Base-by-base conservation (phyloP, 1,284 basidiomycete genomes). In the Fomitopsis pinicola region DNA sequence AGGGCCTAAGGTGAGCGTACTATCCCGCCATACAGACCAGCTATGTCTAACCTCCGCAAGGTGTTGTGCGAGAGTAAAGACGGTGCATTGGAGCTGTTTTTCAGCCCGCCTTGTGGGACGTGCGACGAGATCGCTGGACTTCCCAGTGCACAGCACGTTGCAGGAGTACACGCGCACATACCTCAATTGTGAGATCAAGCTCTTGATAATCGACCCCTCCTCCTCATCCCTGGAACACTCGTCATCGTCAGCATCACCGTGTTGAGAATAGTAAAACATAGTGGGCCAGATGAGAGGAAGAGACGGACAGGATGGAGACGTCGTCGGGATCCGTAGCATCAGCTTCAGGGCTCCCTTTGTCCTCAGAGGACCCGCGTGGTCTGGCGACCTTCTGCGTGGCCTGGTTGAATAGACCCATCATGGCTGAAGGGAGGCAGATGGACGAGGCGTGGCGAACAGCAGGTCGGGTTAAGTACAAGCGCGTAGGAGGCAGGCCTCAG, bases 121-220 rank as follows among this genome's bases (percentile, higher is more conserved):
- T 9, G 28, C 26, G 48, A 33, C 28, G 26, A 44, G 40, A 56
- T 30, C 40, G 40, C 42, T 36, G 19, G 15, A n/a, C 38, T 42
- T 56, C 30, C 36, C 42, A 44, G 55, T 38, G 42, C 26, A 28
- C 55, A 56, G 40, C 40, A 28, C 42, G 40, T 35, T 33, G 28
- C 33, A 9, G 36, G 46, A 60, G 54, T 35, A 33, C 28, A 36
- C 14, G 61, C 40, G 62, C 60, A 66, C 79, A 58, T 63, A 87
- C 85, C 95, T 86, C 40, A 98, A 86, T 78, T 95, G 92, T 15
- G 91, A 89, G 69, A 95, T 94, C 69, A 95, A 75, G 17, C 89
- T 88, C 60, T 82, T 72, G 72, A 93, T 89, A 69, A 93, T 84
- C 42, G 90, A 92, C 52, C 91, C 91, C 72, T 93, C 88, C 74